phyloP scores from a whole-genome alignment of 163 green algal genomes.

The Chlorella variabilis region DNA sequence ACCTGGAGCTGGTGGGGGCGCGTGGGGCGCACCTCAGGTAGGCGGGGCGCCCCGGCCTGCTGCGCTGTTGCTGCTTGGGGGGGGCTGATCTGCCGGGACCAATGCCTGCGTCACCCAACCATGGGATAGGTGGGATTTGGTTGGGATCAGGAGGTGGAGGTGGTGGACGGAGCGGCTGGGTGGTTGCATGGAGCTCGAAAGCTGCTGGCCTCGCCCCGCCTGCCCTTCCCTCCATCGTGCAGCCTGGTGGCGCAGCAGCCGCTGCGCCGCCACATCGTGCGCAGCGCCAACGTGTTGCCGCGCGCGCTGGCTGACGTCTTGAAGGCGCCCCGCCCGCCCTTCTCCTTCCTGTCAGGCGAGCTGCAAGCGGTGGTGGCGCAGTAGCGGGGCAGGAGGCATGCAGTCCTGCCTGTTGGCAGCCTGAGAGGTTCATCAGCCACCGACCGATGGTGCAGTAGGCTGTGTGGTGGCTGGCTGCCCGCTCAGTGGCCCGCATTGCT shows the following conservation, averaged over 20 bases:
- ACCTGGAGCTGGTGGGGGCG: conserved; percentile 30
- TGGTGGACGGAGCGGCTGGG: too few species aligned
- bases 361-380: too few species aligned
- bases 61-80: background rate
- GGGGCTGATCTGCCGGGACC: background rate
- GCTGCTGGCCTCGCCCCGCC: background rate
- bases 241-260: conserved; percentile 33
- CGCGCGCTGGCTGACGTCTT: conserved; percentile 16
- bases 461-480: too few species aligned
- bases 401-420: background rate
- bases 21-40: background rate
- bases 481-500: background rate
- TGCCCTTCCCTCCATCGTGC: background rate
- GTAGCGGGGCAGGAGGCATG: background rate
- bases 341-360: conserved; percentile 3
- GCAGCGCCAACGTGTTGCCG: conserved; percentile 1
- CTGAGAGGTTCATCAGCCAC: too few species aligned
- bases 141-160: background rate
- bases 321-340: background rate
- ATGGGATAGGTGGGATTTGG: too few species aligned
- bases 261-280: conserved; percentile 24
- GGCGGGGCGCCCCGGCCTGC: background rate
- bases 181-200: background rate
- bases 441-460: too few species aligned
- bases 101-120: background rate